These are phyloP conservation scores for Phytophthora palmivora DNA, from an alignment of 352 stramenopile genomes.

Conservation along the genomic window DNA sequence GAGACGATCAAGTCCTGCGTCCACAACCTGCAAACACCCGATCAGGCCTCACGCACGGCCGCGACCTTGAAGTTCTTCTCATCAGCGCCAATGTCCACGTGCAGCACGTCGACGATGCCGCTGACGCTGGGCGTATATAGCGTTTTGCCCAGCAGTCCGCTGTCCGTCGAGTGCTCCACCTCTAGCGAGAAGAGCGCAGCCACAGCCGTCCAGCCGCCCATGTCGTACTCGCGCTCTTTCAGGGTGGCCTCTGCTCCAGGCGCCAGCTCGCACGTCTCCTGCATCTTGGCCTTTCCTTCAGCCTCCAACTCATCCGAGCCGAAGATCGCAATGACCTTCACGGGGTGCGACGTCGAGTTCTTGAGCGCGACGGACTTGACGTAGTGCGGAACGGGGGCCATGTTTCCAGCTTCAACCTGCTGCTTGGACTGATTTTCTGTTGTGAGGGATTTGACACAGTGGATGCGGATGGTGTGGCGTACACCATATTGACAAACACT, in stretches of 20 bases:
- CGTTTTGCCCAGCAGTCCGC: slow-evolving; percentile 40
- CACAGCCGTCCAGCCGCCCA: slow-evolving; percentile 75
- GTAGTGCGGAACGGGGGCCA: slow-evolving; percentile 68
- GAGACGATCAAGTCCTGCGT: neutral
- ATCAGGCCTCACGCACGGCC: slow-evolving; percentile 47
- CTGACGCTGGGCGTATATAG: slow-evolving; percentile 64
- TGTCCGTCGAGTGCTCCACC: slow-evolving; percentile 48
- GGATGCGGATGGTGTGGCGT: slow-evolving; percentile 26
- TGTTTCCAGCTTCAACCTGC: slow-evolving; percentile 42
- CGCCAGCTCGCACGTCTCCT: slow-evolving; percentile 57
- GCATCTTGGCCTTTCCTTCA: slow-evolving; percentile 72
- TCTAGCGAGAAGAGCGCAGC: slow-evolving; percentile 67
- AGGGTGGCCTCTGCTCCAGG: slow-evolving; percentile 47
- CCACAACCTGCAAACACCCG: neutral
- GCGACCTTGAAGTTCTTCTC: slow-evolving; percentile 53
- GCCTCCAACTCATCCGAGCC: slow-evolving; percentile 75
- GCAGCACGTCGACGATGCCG: slow-evolving; percentile 63
- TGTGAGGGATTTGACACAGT: slow-evolving; percentile 10
- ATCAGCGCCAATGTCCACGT: slow-evolving; percentile 64
- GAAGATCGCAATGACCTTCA: slow-evolving; percentile 72
- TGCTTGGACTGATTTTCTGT: slow-evolving; percentile 8
- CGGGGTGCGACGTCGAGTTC: slow-evolving; percentile 63
- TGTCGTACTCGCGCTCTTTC: slow-evolving; percentile 80
- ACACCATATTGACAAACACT: slow-evolving; percentile 29
- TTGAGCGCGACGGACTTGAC: slow-evolving; percentile 77